Percentiles rank a stretch among this genome's conserved stretches.
phyloP scores from a whole-genome alignment of 768 basidiomycete species.

The Arthromyces matolae region DNA sequence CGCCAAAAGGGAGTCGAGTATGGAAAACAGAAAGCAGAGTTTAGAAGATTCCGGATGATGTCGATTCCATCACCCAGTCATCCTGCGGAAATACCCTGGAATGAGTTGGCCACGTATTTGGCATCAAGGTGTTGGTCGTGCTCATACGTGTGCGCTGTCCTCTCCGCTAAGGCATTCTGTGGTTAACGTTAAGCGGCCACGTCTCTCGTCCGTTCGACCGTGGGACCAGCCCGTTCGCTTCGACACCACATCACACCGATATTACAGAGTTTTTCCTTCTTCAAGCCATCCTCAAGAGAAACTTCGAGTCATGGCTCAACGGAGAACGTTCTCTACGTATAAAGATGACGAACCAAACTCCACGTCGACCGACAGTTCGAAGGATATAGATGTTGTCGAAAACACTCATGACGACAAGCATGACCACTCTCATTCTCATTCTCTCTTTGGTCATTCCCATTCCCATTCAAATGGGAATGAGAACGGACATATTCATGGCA shows the following conservation, averaged over 20 bases:
- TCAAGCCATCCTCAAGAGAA: background rate
- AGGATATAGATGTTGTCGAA: constrained; percentile 5
- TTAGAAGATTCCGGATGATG: constrained; percentile 13
- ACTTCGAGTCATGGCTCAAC: constrained; percentile 16
- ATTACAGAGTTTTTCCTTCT: constrained; percentile 1
- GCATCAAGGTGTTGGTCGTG: constrained; percentile 16
- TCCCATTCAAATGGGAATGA: constrained; percentile 61
- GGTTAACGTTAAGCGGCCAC: constrained; percentile 10
- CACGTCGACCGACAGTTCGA: background rate
- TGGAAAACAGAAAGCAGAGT: background rate
- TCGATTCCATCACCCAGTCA: constrained; percentile 6
- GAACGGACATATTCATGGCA: constrained; percentile 53
- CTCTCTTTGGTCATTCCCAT: constrained; percentile 63
- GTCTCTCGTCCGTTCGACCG: constrained; percentile 11
- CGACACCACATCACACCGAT: constrained; percentile 8
- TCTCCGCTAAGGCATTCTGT: background rate
- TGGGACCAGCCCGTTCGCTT: constrained; percentile 7
- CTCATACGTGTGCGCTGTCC: constrained; percentile 8
- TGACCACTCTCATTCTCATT: constrained; percentile 53
- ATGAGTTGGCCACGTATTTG: constrained; percentile 19
- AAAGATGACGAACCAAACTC: constrained; percentile 4
- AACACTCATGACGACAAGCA: constrained; percentile 29
- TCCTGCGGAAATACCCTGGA: constrained; percentile 10
- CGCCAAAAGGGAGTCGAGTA: background rate
- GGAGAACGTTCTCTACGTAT: constrained; percentile 26